A percentile compares a stretch with the other conserved stretches of the same genome.
phyloP scores from a whole-genome alignment of 2,329 filamentous ascomycete genomes.

The Fusarium irregulare region DNA sequence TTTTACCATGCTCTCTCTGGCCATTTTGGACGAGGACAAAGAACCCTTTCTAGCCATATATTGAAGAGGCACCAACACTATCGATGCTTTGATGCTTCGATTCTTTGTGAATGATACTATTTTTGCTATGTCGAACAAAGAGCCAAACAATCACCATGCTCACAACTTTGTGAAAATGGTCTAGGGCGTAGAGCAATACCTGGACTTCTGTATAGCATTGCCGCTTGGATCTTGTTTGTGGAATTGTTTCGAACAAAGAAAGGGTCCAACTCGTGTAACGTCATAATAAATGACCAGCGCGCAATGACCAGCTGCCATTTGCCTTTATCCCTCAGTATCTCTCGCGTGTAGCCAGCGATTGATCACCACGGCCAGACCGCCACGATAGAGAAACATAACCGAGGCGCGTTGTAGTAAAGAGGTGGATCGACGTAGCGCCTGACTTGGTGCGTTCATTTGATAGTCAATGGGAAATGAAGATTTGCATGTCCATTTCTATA shows the following conservation, averaged over 20 bases:
- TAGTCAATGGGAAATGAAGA: slow-evolving; percentile 32
- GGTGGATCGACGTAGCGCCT: slow-evolving; percentile 5
- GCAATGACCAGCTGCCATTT: neutral
- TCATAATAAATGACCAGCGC: slow-evolving; percentile 5
- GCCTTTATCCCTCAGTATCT: neutral
- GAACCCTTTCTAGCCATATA: slow-evolving; percentile 12
- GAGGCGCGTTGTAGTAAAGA: slow-evolving; percentile 4
- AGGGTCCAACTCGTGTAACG: slow-evolving; percentile 3
- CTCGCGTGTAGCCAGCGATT: neutral
- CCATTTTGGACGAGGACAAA: slow-evolving; percentile 35
- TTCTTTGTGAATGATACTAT: slow-evolving; percentile 32
- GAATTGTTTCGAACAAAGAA: slow-evolving; percentile 38
- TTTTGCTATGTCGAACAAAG: slow-evolving; percentile 18
- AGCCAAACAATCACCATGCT: neutral
- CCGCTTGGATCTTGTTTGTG: slow-evolving; percentile 1
- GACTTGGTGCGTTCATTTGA: slow-evolving; percentile 4
- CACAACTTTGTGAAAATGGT: neutral
- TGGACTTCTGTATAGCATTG: neutral
- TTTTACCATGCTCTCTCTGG: neutral
- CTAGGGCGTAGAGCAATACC: neutral
- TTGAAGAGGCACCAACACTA: neutral
- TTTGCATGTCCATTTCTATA: slow-evolving; percentile 22
- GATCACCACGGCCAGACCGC: neutral
- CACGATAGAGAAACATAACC: neutral
- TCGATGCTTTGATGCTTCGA: slow-evolving; percentile 1